A percentile compares a stretch with the other conserved stretches of the same genome.
phyloP scores from a whole-genome alignment of 2,329 filamentous ascomycete genomes.

The Elsinoe fawcettii region DNA sequence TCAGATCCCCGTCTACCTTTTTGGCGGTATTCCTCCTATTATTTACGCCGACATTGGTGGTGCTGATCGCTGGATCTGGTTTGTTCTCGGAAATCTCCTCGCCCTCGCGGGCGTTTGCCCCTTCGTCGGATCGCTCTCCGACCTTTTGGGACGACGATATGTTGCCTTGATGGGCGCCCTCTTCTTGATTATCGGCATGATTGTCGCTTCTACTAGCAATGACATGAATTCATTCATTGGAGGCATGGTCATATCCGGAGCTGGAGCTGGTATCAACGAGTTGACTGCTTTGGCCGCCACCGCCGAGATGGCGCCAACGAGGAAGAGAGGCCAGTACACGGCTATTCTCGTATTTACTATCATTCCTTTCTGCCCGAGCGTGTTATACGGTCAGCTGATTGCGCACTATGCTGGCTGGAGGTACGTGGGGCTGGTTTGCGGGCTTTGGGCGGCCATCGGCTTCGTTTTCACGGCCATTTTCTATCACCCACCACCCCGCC shows the following conservation, averaged over 20 bases:
- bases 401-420: conserved; percentile 45
- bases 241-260: conserved; percentile 54
- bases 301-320: conserved; percentile 58
- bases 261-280: conserved; percentile 61
- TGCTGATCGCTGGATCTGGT: conserved; percentile 53
- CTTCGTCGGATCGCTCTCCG: conserved; percentile 59
- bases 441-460: conserved; percentile 45
- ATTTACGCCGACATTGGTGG: conserved; percentile 56
- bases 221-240: conserved; percentile 56
- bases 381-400: conserved; percentile 55
- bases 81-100: conserved; percentile 44
- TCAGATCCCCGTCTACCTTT: conserved; percentile 49
- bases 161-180: conserved; percentile 50
- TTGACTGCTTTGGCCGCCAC: conserved; percentile 61
- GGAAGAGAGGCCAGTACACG: conserved; percentile 57
- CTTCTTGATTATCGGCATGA: conserved; percentile 51
- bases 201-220: conserved; percentile 51
- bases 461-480: conserved; percentile 45
- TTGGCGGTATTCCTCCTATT: conserved; percentile 39
- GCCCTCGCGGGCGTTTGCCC: conserved; percentile 50
- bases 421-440: conserved; percentile 47
- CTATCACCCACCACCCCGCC: conserved; percentile 47
- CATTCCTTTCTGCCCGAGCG: conserved; percentile 54
- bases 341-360: conserved; percentile 54
- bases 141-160: conserved; percentile 54